These are phyloP conservation scores for Aureobasidium vineae DNA, from an alignment of 2,329 filamentous ascomycete species.

Conservation along the genomic window DNA sequence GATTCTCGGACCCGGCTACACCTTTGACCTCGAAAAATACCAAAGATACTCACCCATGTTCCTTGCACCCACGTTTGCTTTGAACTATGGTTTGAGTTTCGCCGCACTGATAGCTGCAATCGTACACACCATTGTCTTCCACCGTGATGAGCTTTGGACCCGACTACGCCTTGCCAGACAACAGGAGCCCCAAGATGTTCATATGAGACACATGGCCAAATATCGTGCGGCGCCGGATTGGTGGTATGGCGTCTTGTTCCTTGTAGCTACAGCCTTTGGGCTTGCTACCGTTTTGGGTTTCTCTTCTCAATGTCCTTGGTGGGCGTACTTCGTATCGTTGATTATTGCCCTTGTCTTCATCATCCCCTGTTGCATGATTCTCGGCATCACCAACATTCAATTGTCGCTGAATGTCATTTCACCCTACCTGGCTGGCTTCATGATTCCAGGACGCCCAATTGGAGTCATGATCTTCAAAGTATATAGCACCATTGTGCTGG, in stretches of 20 bases:
- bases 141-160: conserved; percentile 75
- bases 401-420: conserved; percentile 32
- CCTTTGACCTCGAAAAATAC: conserved; percentile 76
- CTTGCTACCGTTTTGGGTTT: conserved; percentile 32
- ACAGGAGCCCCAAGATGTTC: conserved; percentile 63
- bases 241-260: conserved; percentile 61
- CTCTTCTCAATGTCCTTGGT: conserved; percentile 18
- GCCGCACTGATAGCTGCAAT: conserved; percentile 75
- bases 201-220: conserved; percentile 72
- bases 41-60: conserved; percentile 80
- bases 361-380: conserved; percentile 86
- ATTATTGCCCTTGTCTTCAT: conserved; percentile 76
- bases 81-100: conserved; percentile 85
- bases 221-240: conserved; percentile 77
- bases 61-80: conserved; percentile 79
- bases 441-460: conserved; percentile 80
- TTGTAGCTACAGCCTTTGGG: conserved; percentile 28
- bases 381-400: conserved; percentile 73
- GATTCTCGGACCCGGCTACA: conserved; percentile 72
- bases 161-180: conserved; percentile 61
- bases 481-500: conserved; percentile 63
- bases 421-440: conserved; percentile 55
- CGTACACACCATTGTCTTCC: conserved; percentile 80
- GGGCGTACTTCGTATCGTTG: conserved; percentile 52
- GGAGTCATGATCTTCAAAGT: conserved; percentile 94